Conservation (phyloP, 2,329 filamentous ascomycete genomes). For the Arthrobotrys musiformis region DNA sequence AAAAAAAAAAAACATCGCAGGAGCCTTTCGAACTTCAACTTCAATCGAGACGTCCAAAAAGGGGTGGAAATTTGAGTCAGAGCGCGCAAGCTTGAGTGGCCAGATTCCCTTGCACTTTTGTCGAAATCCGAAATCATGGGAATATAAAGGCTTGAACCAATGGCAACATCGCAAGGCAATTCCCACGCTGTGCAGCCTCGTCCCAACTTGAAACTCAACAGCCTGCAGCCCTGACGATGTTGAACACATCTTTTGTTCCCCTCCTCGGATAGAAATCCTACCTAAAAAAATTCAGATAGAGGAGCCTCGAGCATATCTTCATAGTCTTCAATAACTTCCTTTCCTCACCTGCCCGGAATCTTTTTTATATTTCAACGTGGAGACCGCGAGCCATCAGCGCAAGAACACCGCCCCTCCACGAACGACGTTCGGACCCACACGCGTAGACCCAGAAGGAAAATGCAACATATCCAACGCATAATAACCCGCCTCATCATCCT, state of each 20-base stretch:
- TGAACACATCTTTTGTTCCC: too few species aligned
- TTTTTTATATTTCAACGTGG: neutral
- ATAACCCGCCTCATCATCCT: neutral
- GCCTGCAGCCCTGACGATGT: neutral
- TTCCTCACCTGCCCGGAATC: neutral
- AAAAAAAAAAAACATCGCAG: neutral
- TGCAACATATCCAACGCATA: conserved; percentile 12
- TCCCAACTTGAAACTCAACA: neutral
- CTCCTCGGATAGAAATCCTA: too few species aligned
- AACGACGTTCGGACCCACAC: neutral
- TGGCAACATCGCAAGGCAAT: neutral
- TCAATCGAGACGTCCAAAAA: neutral
- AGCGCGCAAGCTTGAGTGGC: neutral
- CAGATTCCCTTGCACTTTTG: neutral
- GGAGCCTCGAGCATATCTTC: too few species aligned
- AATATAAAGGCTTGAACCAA: neutral
- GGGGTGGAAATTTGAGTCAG: neutral
- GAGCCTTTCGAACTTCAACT: neutral
- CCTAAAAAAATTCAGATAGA: neutral
- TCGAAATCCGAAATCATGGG: neutral
- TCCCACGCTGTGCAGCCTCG: neutral
- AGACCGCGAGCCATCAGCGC: neutral
- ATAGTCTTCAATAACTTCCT: neutral
- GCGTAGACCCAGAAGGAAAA: too few species aligned
- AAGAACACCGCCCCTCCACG: neutral